Base-by-base conservation (phyloP, 2,329 filamentous ascomycete genomes). In the Fusarium sp. region DNA sequence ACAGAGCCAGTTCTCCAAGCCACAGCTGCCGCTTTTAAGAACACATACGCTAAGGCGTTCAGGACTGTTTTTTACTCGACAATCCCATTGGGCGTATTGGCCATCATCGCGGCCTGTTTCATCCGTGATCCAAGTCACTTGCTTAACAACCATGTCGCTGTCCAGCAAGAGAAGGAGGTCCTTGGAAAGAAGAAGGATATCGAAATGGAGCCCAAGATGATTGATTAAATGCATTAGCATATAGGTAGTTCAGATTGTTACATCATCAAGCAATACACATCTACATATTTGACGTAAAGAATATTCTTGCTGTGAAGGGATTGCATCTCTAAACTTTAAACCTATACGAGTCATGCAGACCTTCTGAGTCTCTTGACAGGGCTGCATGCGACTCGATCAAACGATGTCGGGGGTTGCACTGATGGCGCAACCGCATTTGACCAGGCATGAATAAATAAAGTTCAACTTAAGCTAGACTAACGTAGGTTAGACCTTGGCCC, bases 141-240 rank as follows among this genome's bases (percentile, higher is more conserved):
- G 9, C 64, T 67, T 4, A 67, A 66, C 11, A 67, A 67, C 38
- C 50, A 67, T n/a, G 62, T 67, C 28, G 64, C 64, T 13, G 62
- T 67, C 9, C 50, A 67, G 9, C 62, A 67, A 5, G 64, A 67
- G 19, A 67, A 67, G 64, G 62, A 67, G 11, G 30, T 66, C 5
- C 11, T 66, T 1, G 61, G 49, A 42, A 66, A 47, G 42, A 66
- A 58, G 61, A 58, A 66, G 18, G 60, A 66, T 16, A 25, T 46
- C 2, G 60, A 66, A 19, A 66, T 58, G 63, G 40, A 35, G 12
- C 23, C 23, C 13, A 66, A 66, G 28, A 43, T 28, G 7, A 25
- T 66, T 21, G 42, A 66, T 23, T 66, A 58, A 30, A 21, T 15
- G n/a, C 32, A 28, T 28, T 21, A 35, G 9, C 32, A 15, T 35